A percentile compares a stretch with the other conserved stretches of the same genome.
Conservation (phyloP, 352 stramenopile genomes). For the Phytophthora sp. region DNA sequence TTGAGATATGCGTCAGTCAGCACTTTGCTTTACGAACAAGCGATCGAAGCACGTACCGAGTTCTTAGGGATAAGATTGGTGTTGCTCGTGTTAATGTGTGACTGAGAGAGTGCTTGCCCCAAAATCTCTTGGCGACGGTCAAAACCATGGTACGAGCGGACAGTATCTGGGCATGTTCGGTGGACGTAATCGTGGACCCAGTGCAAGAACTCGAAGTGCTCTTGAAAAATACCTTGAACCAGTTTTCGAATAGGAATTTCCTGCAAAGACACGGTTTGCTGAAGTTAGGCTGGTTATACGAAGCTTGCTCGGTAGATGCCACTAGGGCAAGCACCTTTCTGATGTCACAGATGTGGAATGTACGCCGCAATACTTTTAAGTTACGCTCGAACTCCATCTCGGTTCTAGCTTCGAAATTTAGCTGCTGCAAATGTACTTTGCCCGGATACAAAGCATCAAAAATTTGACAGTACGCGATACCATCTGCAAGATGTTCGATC, state of each 20-base stretch:
- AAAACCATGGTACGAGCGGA: slow-evolving; percentile 62
- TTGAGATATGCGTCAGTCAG: background rate
- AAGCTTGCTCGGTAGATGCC: background rate
- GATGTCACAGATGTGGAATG: slow-evolving; percentile 68
- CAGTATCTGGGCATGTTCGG: slow-evolving; percentile 65
- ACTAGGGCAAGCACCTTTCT: slow-evolving; percentile 48
- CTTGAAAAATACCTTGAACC: slow-evolving; percentile 73
- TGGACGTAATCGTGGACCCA: slow-evolving; percentile 86
- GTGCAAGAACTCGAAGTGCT: slow-evolving; percentile 86
- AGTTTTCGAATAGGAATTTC: slow-evolving; percentile 75
- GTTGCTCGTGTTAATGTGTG: slow-evolving; percentile 42
- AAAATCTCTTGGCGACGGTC: slow-evolving; percentile 58
- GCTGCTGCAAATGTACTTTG: slow-evolving; percentile 62
- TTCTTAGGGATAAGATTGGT: slow-evolving; percentile 73
- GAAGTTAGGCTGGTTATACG: background rate
- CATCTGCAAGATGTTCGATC: slow-evolving; percentile 82
- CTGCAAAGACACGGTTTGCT: slow-evolving; percentile 25
- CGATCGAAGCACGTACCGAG: slow-evolving; percentile 33
- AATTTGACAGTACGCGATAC: slow-evolving; percentile 81
- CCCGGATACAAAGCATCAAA: slow-evolving; percentile 74
- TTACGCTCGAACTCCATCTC: slow-evolving; percentile 70
- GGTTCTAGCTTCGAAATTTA: slow-evolving; percentile 65
- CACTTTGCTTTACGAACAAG: background rate
- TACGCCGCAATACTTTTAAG: slow-evolving; percentile 57
- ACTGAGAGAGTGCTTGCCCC: slow-evolving; percentile 32